Base-by-base conservation (phyloP, 306 rosid genomes). In the Ammopiptanthus mongolicus region DNA sequence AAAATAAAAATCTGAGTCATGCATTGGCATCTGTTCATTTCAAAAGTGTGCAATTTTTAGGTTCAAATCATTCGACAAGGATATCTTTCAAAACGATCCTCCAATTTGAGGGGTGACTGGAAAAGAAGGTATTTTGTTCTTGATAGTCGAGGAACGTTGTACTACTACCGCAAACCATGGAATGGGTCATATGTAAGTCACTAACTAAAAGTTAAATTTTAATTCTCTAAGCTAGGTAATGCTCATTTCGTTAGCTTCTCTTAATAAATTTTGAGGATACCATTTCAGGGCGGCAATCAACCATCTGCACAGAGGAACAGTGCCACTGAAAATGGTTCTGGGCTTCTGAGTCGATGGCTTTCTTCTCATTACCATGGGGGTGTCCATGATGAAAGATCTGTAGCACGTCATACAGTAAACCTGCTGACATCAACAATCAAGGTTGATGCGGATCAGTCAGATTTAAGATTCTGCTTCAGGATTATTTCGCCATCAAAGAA, bases 101-200 rank as follows among this genome's bases (percentile, higher is more conserved):
- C 97, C 78, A 91, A 81, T 74, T 84, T 91, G 72, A 87, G 97
- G 86, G 97, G 79, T 81, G 97, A 91, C 82, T 91, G 97, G 97
- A 91, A 91, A 78, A 87, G 96, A 83, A 89, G 95, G 87, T 87
- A 83, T 85, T 91, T 91, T 87, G 84, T 91, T 79, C 93, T 91
- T 75, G 97, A 91, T 81, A 91, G 96, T 65, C 84, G 91, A 80
- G 97, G 95, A 74, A 83, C 75, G 85, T 77, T 91, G 81, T 91
- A 84, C 80, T 89, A 91, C 84, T 91, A 91, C 74, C 97, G 97
- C 68, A 91, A 89, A 80, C 96, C 86, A 18, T 89, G 91, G 90
- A 80, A 61, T 14, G 48, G 72, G 74, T 68, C 94, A 74, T 61
- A 79, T 76, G 97, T 91, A 86, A 84, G 97, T 79, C 87, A 23